phyloP scores from a whole-genome alignment of 2,329 filamentous ascomycete genomes.

The Zymoseptoria tritici region DNA sequence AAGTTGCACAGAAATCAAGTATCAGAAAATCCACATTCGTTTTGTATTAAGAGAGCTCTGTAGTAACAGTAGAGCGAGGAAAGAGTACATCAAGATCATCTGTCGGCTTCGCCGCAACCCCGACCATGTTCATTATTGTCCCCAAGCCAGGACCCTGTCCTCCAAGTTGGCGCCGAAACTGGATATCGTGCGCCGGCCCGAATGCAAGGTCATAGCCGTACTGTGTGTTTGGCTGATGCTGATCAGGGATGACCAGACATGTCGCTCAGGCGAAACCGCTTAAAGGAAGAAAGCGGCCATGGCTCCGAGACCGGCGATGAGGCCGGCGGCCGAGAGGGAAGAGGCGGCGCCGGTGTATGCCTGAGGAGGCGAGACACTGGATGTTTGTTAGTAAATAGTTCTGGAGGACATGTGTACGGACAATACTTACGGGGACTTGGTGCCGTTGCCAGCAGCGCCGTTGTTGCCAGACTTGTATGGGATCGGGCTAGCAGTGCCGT shows the following conservation, averaged over 20 bases:
- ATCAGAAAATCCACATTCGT: too few species aligned
- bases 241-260: slow-evolving; percentile 9
- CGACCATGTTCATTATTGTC: not conserved
- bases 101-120: not conserved
- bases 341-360: slow-evolving; percentile 18
- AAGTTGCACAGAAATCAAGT: too few species aligned
- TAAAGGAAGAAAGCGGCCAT: slow-evolving; percentile 24
- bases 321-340: slow-evolving; percentile 15
- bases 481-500: not conserved
- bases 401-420: too few species aligned
- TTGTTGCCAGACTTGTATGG: not conserved
- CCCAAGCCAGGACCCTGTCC: not conserved
- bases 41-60: too few species aligned
- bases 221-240: slow-evolving; percentile 4
- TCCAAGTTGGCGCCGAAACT: not conserved
- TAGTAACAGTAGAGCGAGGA: too few species aligned
- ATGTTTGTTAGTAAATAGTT: too few species aligned
- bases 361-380: not conserved
- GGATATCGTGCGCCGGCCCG: slow-evolving; percentile 10
- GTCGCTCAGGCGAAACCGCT: slow-evolving; percentile 7
- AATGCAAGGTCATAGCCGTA: slow-evolving; percentile 13
- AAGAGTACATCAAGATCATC: not conserved
- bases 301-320: slow-evolving; percentile 19
- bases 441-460: not conserved
- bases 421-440: slow-evolving; percentile 2